These are phyloP conservation scores for Cinnamomum chago DNA, from an alignment of 164 flowering plant species.

Conservation along the genomic window DNA sequence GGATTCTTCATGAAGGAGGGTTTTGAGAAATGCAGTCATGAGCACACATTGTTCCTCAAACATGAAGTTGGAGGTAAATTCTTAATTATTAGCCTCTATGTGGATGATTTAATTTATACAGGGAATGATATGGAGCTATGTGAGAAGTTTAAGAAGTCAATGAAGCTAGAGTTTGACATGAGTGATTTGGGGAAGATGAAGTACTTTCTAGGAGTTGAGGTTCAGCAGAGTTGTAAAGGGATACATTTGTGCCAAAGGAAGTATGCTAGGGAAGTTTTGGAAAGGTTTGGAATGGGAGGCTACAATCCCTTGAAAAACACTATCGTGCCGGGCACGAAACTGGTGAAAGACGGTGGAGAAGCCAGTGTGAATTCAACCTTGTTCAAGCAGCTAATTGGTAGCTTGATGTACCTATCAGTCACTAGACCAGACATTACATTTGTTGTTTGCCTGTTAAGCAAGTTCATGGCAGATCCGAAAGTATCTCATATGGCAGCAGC, in stretches of 20 bases:
- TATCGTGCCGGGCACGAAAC: neutral
- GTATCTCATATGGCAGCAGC: constrained; percentile 2
- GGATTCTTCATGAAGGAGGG: too few species aligned
- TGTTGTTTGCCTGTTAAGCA: neutral
- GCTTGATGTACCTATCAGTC: neutral
- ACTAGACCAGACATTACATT: neutral
- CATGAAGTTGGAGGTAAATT: too few species aligned
- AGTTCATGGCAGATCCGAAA: neutral
- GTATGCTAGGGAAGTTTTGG: constrained; percentile 1
- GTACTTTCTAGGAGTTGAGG: constrained; percentile 5
- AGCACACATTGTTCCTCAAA: too few species aligned
- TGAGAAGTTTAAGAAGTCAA: neutral
- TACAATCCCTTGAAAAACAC: neutral
- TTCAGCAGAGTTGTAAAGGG: neutral
- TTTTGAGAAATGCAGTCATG: too few species aligned
- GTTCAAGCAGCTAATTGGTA: neutral
- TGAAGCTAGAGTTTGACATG: constrained; percentile 7
- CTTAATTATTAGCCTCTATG: too few species aligned
- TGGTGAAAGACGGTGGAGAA: neutral
- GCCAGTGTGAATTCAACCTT: neutral
- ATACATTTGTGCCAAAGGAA: constrained; percentile 2
- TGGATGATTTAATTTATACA: too few species aligned
- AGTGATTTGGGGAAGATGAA: constrained; percentile 1
- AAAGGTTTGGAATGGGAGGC: neutral
- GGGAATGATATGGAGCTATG: neutral